These are phyloP conservation scores for Bonnemaisonia californica DNA, from an alignment of 31 red algal species.

Conservation along the genomic window DNA sequence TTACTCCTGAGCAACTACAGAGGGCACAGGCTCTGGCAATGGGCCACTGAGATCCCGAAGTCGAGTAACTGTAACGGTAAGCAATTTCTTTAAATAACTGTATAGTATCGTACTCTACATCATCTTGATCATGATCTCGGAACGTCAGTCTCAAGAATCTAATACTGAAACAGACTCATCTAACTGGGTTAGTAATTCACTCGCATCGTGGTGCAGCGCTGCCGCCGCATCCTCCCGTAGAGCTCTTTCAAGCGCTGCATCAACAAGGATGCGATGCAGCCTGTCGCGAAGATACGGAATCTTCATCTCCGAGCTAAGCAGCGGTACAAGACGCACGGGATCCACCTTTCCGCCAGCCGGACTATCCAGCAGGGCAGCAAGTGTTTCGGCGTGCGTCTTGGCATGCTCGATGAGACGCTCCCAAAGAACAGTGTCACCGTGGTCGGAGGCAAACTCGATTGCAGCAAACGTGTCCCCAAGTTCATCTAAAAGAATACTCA, in stretches of 20 bases:
- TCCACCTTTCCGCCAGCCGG: constrained; percentile 80
- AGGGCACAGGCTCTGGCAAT: constrained; percentile 74
- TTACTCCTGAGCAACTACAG: constrained; percentile 87
- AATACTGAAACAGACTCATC: constrained; percentile 62
- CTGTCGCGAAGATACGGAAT: constrained; percentile 80
- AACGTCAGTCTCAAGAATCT: constrained; percentile 1
- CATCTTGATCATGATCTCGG: constrained; percentile 1
- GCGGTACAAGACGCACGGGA: constrained; percentile 68
- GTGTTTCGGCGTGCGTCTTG: constrained; percentile 58
- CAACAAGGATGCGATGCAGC: constrained; percentile 82
- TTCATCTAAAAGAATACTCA: constrained; percentile 87
- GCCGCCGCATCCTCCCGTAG: constrained; percentile 80
- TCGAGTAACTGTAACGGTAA: not conserved
- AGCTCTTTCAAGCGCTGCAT: constrained; percentile 78
- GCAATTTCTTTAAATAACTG: constrained; percentile 7
- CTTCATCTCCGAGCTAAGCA: constrained; percentile 66
- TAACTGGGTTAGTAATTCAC: constrained; percentile 53
- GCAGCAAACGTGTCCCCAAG: constrained; percentile 81
- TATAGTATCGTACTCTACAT: constrained; percentile 24
- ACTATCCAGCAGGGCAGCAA: constrained; percentile 72
- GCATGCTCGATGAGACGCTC: constrained; percentile 84
- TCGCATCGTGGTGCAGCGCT: constrained; percentile 70
- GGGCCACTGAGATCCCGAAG: constrained; percentile 38
- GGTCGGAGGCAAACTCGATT: constrained; percentile 83
- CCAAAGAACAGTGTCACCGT: constrained; percentile 66